Evolutionary conservation across 306 rosid species (phyloP), one percentile per base, ranked within the genome.

Genomic region (Acacia confusa): DNA sequence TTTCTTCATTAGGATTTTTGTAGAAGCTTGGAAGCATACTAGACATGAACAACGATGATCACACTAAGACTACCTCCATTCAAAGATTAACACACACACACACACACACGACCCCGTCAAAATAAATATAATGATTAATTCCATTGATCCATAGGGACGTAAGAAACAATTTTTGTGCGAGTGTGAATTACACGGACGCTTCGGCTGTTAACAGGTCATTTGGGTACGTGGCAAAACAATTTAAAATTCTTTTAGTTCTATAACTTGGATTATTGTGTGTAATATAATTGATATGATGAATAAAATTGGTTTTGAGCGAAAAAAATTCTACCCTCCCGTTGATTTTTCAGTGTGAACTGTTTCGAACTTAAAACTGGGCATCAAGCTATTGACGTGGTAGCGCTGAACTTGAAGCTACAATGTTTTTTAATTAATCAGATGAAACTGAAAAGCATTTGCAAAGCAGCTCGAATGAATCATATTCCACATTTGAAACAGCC

Each of bases 51-150:
- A 58, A 10, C 70, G 43, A 76, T 41, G 22, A 60, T 28, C 27
- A 15, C 76, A 64, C 48, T 25, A 77, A 73, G 40, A 36, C 40
- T 36, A 74, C 80, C 60, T 60, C 74, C 73, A 58, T 22, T 58
- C 30, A 45, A 50, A 15, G 2, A 50, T 50, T 16, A 50, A 16
- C 20, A 13, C 0, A 3, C 0, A 11, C 1, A 9, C 10, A 10
- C 10, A 43, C 0, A 47, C 2, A 30, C 3, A 30, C 13, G 50
- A 45, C 17, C 13, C 17, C 6, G 1, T 50, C 57, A 17, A 50
- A 50, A 50, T 19, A 50, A 50, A 48, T 48, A 48, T 45, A 28
- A 14, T 60, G 57, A 58, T 17, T 75, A 20, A 65, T n/a, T 63
- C 43, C 30, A 8, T 30, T 0, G n/a, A n/a, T 53, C 60, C 60